Conservation (phyloP, 305 asterid genomes). For the Fraxinus sp. region DNA sequence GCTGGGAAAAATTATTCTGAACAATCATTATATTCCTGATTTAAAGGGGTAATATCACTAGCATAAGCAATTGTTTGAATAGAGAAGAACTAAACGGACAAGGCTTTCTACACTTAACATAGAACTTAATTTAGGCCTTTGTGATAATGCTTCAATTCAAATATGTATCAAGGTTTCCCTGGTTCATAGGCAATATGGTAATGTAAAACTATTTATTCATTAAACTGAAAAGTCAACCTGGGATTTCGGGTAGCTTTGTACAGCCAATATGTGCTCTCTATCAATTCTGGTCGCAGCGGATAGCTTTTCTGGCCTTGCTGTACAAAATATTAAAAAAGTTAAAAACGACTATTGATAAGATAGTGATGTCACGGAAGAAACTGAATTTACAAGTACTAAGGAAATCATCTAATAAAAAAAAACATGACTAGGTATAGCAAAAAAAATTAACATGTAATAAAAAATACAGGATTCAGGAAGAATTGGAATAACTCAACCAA, state of each 20-base stretch:
- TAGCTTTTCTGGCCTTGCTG: slow-evolving; percentile 99
- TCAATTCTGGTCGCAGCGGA: slow-evolving; percentile 92
- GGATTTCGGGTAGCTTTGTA: slow-evolving; percentile 95
- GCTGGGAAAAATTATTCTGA: not conserved
- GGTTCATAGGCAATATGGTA: not conserved
- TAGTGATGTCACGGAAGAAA: slow-evolving; percentile 10
- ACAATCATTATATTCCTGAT: not conserved
- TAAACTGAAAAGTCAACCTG: slow-evolving; percentile 48
- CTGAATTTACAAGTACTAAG: not conserved
- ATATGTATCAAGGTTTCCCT: not conserved
- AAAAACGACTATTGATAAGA: slow-evolving; percentile 16
- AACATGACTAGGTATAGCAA: not conserved
- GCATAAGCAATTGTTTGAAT: not conserved
- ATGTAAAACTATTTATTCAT: not conserved
- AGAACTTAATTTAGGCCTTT: not conserved
- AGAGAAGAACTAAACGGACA: not conserved
- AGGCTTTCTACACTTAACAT: not conserved
- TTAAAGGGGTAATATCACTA: not conserved
- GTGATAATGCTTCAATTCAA: not conserved
- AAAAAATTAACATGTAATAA: not conserved
- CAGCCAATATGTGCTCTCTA: slow-evolving; percentile 97
- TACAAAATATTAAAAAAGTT: slow-evolving; percentile 22
- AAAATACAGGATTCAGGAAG: not conserved
- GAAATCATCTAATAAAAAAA: not conserved
- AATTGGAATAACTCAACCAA: not conserved